A percentile compares a stretch with the other conserved stretches of the same genome.
Evolutionary conservation across 106 monocot genomes (phyloP).

Genomic region (Phalaenopsis aphrodite): DNA sequence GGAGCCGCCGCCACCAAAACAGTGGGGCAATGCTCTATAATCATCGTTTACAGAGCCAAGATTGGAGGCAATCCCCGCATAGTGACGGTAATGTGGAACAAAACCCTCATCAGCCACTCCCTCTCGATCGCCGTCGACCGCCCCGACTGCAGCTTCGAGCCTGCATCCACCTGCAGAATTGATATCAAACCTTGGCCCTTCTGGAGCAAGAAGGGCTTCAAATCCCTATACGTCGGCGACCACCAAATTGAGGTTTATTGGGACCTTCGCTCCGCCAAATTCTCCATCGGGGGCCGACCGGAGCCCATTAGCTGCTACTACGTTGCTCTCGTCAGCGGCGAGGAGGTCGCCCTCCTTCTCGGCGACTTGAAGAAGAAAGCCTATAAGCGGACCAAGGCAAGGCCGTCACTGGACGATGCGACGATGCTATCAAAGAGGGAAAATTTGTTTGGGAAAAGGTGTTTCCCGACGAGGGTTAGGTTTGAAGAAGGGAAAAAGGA

Average conservation of each 20-base stretch:
- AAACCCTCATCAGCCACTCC: slow-evolving; percentile 70
- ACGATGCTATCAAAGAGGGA: slow-evolving; percentile 47
- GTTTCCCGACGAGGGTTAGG: slow-evolving; percentile 45
- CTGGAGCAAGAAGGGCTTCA: slow-evolving; percentile 81
- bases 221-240: slow-evolving; percentile 38
- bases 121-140: slow-evolving; percentile 52
- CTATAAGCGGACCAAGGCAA: slow-evolving; percentile 63
- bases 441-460: slow-evolving; percentile 56
- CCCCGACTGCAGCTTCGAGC: background rate
- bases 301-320: slow-evolving; percentile 73
- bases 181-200: slow-evolving; percentile 98
- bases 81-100: slow-evolving; percentile 64
- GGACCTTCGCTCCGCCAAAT: slow-evolving; percentile 83
- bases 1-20: slow-evolving; percentile 3
- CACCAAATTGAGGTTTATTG: slow-evolving; percentile 59
- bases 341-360: slow-evolving; percentile 62
- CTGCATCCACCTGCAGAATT: slow-evolving; percentile 36
- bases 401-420: slow-evolving; percentile 65
- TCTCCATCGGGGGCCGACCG: slow-evolving; percentile 40
- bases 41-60: slow-evolving; percentile 43
- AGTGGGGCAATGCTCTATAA: slow-evolving; percentile 51
- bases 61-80: slow-evolving; percentile 23
- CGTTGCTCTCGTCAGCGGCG: slow-evolving; percentile 59
- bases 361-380: slow-evolving; percentile 87
- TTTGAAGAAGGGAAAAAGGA: slow-evolving; percentile 53